Base-by-base conservation (phyloP, 2,329 filamentous ascomycete species). In the Aspergillus uvarum region DNA sequence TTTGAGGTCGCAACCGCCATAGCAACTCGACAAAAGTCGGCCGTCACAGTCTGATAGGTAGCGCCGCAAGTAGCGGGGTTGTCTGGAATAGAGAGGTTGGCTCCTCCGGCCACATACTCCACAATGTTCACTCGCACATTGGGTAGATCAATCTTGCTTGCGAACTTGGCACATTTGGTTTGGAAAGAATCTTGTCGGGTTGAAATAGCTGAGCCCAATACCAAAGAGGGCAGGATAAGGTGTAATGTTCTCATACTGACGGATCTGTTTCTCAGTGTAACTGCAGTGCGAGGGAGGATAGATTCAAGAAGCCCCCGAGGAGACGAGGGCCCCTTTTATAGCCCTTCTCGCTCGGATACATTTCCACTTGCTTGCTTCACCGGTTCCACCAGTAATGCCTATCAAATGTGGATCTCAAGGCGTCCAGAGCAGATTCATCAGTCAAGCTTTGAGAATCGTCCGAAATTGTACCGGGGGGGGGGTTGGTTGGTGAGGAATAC, bases 1-100 rank as follows among this genome's bases (percentile, higher is more conserved):
- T 75, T 71, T 3, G 78, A 79, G 0, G 79, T 81, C 4, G 70
- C 64, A 14, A 81, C 75, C 10, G 71, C 72, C 55, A 82, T 72
- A 2, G 76, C 72, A 22, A 81, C 67, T 8, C 79, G 76, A 60
- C 80, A 82, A 5, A 80, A 29, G 53, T 55, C 53, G 11, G 44
- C 26, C 6, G 38, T n/a, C 7, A 80, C 74, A 1, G 64, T 31
- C 59, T 80, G 78, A 19, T 56, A 73, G 1, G 68, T 58, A 42
- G 68, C 69, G 16, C 56, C 64, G 54, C 79, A 81, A 19, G 69
- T 73, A 24, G 71, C 62, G 5, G 72, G 69, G 49, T 77, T 76
- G 63, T 78, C 74, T 14, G 71, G 65, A 38, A 80, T 68, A 2
- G 68, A 69, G 16, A 80, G 55, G 24, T 76, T 80, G 0, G 75